phyloP scores from a whole-genome alignment of 163 green algal genomes.

The Smithsoniella earleae region DNA sequence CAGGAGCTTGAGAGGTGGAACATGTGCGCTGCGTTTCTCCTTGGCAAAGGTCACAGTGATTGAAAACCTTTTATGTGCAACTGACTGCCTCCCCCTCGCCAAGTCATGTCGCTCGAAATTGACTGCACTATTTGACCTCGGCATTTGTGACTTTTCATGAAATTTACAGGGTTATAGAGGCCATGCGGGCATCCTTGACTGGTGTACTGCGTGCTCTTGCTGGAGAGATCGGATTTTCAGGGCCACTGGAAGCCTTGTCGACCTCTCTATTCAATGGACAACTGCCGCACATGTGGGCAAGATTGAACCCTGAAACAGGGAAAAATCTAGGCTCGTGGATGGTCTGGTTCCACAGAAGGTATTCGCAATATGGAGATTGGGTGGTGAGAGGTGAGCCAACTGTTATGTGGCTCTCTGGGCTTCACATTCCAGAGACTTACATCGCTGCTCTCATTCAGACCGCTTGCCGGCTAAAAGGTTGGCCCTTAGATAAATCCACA shows the following conservation, averaged over 20 bases:
- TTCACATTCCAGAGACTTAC: constrained; percentile 81
- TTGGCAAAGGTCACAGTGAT: neutral
- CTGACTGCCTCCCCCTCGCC: too few relatives aligned
- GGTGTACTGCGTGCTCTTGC: constrained; percentile 64
- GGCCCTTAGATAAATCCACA: constrained; percentile 68
- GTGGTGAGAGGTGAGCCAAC: constrained; percentile 62
- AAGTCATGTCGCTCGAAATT: too few relatives aligned
- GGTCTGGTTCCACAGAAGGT: constrained; percentile 62
- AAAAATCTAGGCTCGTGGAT: constrained; percentile 75
- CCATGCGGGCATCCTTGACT: constrained; percentile 58
- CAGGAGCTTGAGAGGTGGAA: constrained; percentile 81
- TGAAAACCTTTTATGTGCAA: too few relatives aligned
- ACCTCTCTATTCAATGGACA: constrained; percentile 64
- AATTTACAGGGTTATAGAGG: constrained; percentile 44
- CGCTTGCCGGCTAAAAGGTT: constrained; percentile 67
- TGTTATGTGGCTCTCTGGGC: constrained; percentile 71
- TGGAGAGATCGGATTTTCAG: constrained; percentile 74
- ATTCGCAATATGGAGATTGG: constrained; percentile 59
- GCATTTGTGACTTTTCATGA: too few relatives aligned
- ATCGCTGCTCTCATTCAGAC: constrained; percentile 74
- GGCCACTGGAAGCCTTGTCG: constrained; percentile 62
- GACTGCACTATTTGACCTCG: too few relatives aligned
- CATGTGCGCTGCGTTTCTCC: constrained; percentile 2
- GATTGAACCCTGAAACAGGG: constrained; percentile 60
- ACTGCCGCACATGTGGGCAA: constrained; percentile 63